phyloP scores from a whole-genome alignment of 164 flowering plant species.

The Liquidambar formosana region DNA sequence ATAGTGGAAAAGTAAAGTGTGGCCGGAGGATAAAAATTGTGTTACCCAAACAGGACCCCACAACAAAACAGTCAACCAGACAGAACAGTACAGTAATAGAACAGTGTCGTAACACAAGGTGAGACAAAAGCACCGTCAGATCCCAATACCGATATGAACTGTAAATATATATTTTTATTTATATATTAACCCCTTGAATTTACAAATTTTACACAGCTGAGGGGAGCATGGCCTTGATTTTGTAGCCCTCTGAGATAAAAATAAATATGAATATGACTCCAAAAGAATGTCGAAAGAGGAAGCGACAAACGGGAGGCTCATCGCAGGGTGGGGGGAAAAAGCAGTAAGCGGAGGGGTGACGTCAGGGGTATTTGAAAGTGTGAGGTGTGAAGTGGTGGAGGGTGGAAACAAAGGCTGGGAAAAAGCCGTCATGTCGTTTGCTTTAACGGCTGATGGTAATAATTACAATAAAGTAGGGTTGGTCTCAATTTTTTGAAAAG shows the following conservation, averaged over 20 bases:
- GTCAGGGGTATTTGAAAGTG: slow-evolving; percentile 15
- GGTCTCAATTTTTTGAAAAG: slow-evolving; percentile 11
- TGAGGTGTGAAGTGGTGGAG: background rate
- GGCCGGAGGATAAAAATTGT: too few relatives aligned
- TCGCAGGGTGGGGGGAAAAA: background rate
- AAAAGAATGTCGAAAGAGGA: slow-evolving; percentile 4
- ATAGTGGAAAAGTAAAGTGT: too few relatives aligned
- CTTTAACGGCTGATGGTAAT: slow-evolving; percentile 21
- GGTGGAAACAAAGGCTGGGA: slow-evolving; percentile 33
- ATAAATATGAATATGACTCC: too few relatives aligned
- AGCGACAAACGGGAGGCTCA: slow-evolving; percentile 17
- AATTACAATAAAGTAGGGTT: background rate
- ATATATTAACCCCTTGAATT: too few relatives aligned
- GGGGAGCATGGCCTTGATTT: too few relatives aligned
- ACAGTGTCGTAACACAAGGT: slow-evolving; percentile 14
- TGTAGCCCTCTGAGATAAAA: too few relatives aligned
- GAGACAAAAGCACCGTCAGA: slow-evolving; percentile 30
- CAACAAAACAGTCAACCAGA: too few relatives aligned
- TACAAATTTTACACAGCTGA: too few relatives aligned
- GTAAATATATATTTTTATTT: too few relatives aligned
- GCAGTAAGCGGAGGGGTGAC: slow-evolving; percentile 10
- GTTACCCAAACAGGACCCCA: too few relatives aligned
- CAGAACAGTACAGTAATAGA: too few relatives aligned
- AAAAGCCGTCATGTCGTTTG: slow-evolving; percentile 33
- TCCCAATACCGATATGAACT: slow-evolving; percentile 23